phyloP scores from a whole-genome alignment of 805 yeast species.

The Kodamaea lidongshanica region DNA sequence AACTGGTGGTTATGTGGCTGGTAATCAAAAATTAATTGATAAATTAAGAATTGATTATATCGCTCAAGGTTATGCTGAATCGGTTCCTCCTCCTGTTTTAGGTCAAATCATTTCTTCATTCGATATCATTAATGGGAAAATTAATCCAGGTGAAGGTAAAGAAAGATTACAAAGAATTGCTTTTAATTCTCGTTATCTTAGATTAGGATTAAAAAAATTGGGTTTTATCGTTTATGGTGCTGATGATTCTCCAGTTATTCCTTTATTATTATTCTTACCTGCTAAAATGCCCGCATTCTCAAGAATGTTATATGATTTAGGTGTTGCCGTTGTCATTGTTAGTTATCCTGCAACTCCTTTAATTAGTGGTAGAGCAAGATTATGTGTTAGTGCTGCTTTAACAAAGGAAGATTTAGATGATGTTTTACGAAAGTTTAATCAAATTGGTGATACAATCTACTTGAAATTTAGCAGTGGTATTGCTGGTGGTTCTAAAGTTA shows the following conservation, averaged over 20 bases:
- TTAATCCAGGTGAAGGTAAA: slow-evolving; percentile 88
- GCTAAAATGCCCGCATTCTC: slow-evolving; percentile 92
- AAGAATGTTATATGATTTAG: slow-evolving; percentile 68
- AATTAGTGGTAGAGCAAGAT: slow-evolving; percentile 81
- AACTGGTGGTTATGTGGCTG: slow-evolving; percentile 97
- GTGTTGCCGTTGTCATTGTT: slow-evolving; percentile 91
- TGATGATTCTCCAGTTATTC: slow-evolving; percentile 95
- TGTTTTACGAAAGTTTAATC: slow-evolving; percentile 61
- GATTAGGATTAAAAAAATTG: slow-evolving; percentile 82
- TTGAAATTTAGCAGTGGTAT: slow-evolving; percentile 74
- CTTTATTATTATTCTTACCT: slow-evolving; percentile 80
- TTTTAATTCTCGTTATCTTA: slow-evolving; percentile 87
- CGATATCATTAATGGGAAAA: slow-evolving; percentile 69
- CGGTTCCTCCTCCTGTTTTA: slow-evolving; percentile 86
- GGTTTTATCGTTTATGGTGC: slow-evolving; percentile 94
- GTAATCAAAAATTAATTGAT: slow-evolving; percentile 60
- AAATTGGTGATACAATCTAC: slow-evolving; percentile 69
- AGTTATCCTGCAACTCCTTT: slow-evolving; percentile 98
- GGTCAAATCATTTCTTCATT: slow-evolving; percentile 81
- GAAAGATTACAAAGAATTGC: slow-evolving; percentile 91
- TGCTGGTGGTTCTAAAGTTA: slow-evolving; percentile 60
- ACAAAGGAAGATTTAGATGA: slow-evolving; percentile 92
- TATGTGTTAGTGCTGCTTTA: slow-evolving; percentile 86
- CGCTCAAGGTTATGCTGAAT: slow-evolving; percentile 73
- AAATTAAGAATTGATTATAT: slow-evolving; percentile 67